Percentiles rank a stretch among this genome's conserved stretches.
Evolutionary conservation across 495 filamentous ascomycete species (phyloP).

Genomic region (Choiromyces venosus): DNA sequence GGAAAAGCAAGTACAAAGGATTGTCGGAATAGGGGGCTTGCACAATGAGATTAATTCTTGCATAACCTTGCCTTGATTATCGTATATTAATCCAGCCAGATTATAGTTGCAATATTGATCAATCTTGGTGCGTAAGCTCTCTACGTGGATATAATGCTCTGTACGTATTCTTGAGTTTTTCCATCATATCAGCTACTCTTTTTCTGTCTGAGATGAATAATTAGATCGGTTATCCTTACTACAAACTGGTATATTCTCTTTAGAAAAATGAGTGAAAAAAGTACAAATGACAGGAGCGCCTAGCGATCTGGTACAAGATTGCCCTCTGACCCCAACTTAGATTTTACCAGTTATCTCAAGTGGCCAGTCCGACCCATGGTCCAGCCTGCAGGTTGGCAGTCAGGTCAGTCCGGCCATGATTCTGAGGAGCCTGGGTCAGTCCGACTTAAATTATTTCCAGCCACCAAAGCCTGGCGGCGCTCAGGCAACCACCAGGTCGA

Average conservation of each 20-base stretch:
- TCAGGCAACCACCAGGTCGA: no score
- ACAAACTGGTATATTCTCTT: not conserved
- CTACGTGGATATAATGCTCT: no score
- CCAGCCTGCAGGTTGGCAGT: no score
- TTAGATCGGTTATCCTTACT: not conserved
- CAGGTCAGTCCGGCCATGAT: no score
- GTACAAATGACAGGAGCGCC: not conserved
- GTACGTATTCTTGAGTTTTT: not conserved
- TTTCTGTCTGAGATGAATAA: not conserved
- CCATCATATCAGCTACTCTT: no score
- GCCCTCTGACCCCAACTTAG: slow-evolving; percentile 1
- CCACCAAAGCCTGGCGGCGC: no score
- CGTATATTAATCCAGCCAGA: not conserved
- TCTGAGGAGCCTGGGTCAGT: no score
- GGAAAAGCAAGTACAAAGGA: not conserved
- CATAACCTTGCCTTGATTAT: not conserved
- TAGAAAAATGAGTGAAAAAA: not conserved
- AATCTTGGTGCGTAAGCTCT: not conserved
- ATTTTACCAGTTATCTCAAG: no score
- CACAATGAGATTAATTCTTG: not conserved
- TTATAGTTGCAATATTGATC: not conserved
- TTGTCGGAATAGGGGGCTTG: not conserved
- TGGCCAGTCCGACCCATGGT: no score
- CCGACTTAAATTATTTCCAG: no score
- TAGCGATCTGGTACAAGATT: not conserved